Evolutionary conservation across 2,329 filamentous ascomycete genomes (phyloP), one percentile per base, ranked within the genome.

Genomic region (Pezicula rhizophila): DNA sequence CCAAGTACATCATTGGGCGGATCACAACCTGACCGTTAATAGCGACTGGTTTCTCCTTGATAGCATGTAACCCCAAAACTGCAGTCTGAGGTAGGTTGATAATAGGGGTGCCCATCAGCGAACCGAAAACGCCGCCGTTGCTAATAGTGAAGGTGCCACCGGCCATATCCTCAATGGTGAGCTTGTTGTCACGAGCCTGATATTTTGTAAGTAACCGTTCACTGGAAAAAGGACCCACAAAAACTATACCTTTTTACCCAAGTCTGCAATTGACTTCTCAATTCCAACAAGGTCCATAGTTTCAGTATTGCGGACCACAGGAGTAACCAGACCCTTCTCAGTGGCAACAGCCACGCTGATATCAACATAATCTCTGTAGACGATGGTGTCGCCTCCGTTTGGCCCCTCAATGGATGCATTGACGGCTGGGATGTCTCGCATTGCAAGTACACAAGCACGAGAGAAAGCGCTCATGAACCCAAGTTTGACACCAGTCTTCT

Each of bases 381-480:
- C 92, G 59, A 99, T 96, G 39, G 93, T 97, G 68, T 99, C 93
- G 51, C 93, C 93, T 42, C 90, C 89, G 62, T 92, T 89, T 45
- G 90, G 89, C 8, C 93, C 93, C 68, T 99, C 93, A 58, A 99
- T 99, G 34, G 91, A 96, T 18, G 92, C 93, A 64, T 99, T 99
- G 62, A 97, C 89, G 2, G 85, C 85, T 11, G 91, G 93, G n/a
- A 97, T 76, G 56, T 97, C 91, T 63, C 86, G 87, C 88, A 96
- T 95, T 50, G 93, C 93, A 52, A 97, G 76, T 40, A 95, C 83
- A 60, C 82, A 88, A 42, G 93, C 93, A 56, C 87, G 87, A 4
- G 92, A 88, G 72, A 99, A 99, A 48, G 92, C 92, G 68, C 90
- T 93, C 92, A 99, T 97, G 76, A 97, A 99, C n/a, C 93, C 93